These are phyloP conservation scores for Metrosideros polymorpha DNA, from an alignment of 441 rosid genomes.

Conservation along the genomic window DNA sequence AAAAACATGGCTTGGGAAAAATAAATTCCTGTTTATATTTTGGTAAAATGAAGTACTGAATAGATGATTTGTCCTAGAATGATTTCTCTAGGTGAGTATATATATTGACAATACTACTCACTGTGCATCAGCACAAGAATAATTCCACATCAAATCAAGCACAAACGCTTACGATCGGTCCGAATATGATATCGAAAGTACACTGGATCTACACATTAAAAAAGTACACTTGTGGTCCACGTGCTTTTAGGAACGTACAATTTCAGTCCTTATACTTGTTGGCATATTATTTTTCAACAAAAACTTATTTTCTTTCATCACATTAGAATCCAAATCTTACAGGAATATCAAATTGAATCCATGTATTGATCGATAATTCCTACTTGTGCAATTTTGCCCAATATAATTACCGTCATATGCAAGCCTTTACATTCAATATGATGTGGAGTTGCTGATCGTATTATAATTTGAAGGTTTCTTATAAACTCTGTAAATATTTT, in stretches of 20 bases:
- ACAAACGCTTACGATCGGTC: not conserved
- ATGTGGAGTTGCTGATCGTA: not conserved
- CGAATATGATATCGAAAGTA: fast-evolving
- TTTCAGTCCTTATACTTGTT: not conserved
- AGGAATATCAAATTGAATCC: not conserved
- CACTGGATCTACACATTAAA: not conserved
- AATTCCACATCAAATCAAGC: not conserved
- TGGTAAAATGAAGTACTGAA: not conserved
- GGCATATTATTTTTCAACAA: not conserved
- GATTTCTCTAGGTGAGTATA: not conserved
- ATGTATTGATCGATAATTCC: fast-evolving
- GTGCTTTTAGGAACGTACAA: not conserved
- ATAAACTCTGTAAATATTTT: no score
- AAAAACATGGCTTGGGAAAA: not conserved
- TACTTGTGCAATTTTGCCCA: not conserved
- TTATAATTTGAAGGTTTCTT: not conserved
- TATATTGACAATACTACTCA: not conserved
- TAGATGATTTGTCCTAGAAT: not conserved
- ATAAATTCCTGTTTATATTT: not conserved
- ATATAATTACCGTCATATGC: not conserved
- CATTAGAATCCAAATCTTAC: fast-evolving
- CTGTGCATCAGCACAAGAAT: not conserved
- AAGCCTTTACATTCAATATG: not conserved
- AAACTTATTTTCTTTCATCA: fast-evolving
- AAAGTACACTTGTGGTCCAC: not conserved